Evolutionary conservation across 495 filamentous ascomycete genomes (phyloP).

Genomic region (Aspergillus olivimuriae): DNA sequence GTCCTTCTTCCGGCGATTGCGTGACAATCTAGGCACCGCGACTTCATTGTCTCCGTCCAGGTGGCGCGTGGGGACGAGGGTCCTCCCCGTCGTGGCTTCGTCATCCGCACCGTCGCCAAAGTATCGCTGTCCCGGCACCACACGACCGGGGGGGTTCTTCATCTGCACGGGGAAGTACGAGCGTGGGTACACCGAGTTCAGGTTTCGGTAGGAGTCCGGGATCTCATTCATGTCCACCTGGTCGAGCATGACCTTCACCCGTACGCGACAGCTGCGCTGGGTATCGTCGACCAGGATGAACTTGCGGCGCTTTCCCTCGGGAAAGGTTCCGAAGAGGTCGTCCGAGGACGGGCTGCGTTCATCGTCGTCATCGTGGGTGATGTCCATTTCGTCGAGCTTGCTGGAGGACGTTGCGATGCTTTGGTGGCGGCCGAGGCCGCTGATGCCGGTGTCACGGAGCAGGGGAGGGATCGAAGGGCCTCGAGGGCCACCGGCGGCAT

Average conservation of each 20-base stretch:
- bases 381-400: constrained; percentile 22
- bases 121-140: constrained; percentile 57
- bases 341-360: constrained; percentile 44
- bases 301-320: constrained; percentile 83
- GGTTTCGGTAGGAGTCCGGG: constrained; percentile 85
- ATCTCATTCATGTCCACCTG: constrained; percentile 87
- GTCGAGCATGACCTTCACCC: constrained; percentile 83
- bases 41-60: constrained; percentile 69
- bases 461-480: constrained; percentile 65
- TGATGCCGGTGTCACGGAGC: constrained; percentile 58
- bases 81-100: constrained; percentile 43
- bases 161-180: constrained; percentile 85
- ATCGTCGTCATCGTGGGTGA: constrained; percentile 34
- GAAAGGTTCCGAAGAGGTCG: constrained; percentile 77
- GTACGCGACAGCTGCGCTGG: constrained; percentile 66
- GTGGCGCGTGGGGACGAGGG: constrained; percentile 64
- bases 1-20: constrained; percentile 65
- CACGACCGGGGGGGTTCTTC: constrained; percentile 64
- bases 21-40: constrained; percentile 64
- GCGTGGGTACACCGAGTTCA: constrained; percentile 81
- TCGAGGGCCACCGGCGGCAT: constrained; percentile 25
- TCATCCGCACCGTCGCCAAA: constrained; percentile 56
- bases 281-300: constrained; percentile 93
- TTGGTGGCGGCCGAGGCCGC: constrained; percentile 40
- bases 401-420: constrained; percentile 35